phyloP scores from a whole-genome alignment of 345 rosid species.

The Eucalyptus pumila region DNA sequence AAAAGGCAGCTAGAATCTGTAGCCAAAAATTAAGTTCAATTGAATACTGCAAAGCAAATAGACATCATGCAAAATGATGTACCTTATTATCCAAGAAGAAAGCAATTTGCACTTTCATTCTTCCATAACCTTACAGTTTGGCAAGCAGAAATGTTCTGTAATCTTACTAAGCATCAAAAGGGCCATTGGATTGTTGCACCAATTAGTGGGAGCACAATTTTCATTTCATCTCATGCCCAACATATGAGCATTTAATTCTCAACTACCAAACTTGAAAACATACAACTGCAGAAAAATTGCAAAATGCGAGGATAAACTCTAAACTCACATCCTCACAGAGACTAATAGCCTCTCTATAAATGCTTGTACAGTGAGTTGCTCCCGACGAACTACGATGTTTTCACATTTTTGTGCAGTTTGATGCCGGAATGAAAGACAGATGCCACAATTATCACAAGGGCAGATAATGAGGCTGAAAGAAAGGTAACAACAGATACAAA shows the following conservation, averaged over 20 bases:
- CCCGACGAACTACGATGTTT: not conserved
- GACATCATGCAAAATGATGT: not conserved
- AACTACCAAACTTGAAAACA: not conserved
- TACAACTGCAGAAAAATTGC: not conserved
- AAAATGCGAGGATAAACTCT: not conserved
- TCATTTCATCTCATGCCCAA: not conserved
- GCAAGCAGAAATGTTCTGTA: not conserved
- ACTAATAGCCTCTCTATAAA: not conserved
- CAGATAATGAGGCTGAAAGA: conserved; percentile 21
- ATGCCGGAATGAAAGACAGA: conserved; percentile 20
- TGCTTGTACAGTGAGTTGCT: not conserved
- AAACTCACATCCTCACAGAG: not conserved
- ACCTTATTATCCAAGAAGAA: not conserved
- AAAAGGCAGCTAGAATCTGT: not conserved
- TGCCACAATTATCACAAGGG: conserved; percentile 25
- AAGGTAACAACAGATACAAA: conserved; percentile 49
- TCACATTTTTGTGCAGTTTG: not conserved
- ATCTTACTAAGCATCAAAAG: not conserved
- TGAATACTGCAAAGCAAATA: not conserved
- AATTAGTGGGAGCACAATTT: not conserved
- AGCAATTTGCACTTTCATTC: not conserved
- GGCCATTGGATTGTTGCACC: not conserved
- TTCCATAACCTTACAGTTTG: not conserved
- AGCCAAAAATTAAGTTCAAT: not conserved
- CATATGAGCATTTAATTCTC: not conserved